These are phyloP conservation scores for Cladosporium cucumerinum DNA, from an alignment of 2,329 filamentous ascomycete genomes.

Conservation along the genomic window DNA sequence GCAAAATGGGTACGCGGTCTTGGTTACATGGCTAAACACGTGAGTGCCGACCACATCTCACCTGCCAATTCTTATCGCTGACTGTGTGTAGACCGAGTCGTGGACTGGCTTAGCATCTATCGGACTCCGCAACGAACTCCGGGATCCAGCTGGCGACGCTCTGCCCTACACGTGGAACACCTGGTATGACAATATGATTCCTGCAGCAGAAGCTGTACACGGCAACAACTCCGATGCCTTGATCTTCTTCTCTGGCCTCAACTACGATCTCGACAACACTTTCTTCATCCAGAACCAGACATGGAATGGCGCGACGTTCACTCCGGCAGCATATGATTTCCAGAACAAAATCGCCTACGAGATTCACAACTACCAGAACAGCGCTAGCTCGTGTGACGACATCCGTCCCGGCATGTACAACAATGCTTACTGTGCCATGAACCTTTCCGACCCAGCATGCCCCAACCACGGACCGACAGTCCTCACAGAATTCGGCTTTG, in stretches of 20 bases:
- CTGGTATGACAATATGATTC: conserved; percentile 40
- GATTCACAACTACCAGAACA: conserved; percentile 59
- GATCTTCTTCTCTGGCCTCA: conserved; percentile 59
- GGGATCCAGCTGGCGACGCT: conserved; percentile 26
- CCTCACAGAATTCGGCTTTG: conserved; percentile 56
- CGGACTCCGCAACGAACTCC: conserved; percentile 55
- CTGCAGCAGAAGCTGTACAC: conserved; percentile 51
- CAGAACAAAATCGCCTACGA: conserved; percentile 57
- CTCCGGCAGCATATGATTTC: conserved; percentile 48
- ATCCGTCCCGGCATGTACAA: conserved; percentile 48
- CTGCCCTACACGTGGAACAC: conserved; percentile 51
- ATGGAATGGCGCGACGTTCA: conserved; percentile 49
- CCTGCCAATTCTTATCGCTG: neutral
- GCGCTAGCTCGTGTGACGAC: conserved; percentile 44
- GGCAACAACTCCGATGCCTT: conserved; percentile 50
- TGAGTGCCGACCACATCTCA: neutral
- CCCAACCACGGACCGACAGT: conserved; percentile 49
- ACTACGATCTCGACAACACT: conserved; percentile 55
- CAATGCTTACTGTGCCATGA: conserved; percentile 54
- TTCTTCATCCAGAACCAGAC: conserved; percentile 51
- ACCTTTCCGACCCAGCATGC: conserved; percentile 32
- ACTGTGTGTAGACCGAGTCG: conserved; percentile 28
- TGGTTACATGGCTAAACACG: conserved; percentile 57
- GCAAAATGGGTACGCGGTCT: conserved; percentile 60
- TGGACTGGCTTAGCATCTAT: conserved; percentile 52